A percentile compares a stretch with the other conserved stretches of the same genome.
These are phyloP conservation scores for Rhynchosporium secalis DNA, from an alignment of 2,329 filamentous ascomycete species.

Conservation along the genomic window DNA sequence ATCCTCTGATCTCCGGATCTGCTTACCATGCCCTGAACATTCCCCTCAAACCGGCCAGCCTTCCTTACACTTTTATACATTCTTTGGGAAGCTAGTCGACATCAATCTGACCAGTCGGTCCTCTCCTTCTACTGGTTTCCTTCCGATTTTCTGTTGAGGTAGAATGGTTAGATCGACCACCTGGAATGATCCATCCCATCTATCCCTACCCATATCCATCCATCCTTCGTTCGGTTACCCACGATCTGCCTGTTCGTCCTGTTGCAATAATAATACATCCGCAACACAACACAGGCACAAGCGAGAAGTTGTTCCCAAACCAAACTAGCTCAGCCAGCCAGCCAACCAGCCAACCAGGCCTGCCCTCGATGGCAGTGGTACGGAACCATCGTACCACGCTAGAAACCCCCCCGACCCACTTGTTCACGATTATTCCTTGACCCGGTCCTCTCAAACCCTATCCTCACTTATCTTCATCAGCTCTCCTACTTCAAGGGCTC, in stretches of 20 bases:
- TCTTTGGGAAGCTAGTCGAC: no score
- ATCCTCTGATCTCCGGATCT: no score
- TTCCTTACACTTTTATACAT: no score
- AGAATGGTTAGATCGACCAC: no score
- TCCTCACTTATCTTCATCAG: not conserved
- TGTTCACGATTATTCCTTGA: not conserved
- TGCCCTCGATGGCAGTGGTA: not conserved
- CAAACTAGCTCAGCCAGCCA: not conserved
- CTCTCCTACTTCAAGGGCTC: conserved; percentile 2
- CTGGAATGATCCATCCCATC: not conserved
- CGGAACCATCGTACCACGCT: not conserved
- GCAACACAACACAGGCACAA: not conserved
- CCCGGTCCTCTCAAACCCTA: not conserved
- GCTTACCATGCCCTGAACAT: no score
- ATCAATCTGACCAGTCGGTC: no score
- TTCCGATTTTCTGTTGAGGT: no score
- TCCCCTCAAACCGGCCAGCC: no score
- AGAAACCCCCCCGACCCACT: conserved; percentile 3
- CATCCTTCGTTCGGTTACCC: not conserved
- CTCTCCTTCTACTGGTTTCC: no score
- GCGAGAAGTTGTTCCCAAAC: not conserved
- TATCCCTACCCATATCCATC: not conserved
- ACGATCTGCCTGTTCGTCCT: not conserved
- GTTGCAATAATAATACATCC: conserved; percentile 1
- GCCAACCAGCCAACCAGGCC: not conserved